Base-by-base conservation (phyloP, 441 rosid genomes). In the Euphorbia corollata region DNA sequence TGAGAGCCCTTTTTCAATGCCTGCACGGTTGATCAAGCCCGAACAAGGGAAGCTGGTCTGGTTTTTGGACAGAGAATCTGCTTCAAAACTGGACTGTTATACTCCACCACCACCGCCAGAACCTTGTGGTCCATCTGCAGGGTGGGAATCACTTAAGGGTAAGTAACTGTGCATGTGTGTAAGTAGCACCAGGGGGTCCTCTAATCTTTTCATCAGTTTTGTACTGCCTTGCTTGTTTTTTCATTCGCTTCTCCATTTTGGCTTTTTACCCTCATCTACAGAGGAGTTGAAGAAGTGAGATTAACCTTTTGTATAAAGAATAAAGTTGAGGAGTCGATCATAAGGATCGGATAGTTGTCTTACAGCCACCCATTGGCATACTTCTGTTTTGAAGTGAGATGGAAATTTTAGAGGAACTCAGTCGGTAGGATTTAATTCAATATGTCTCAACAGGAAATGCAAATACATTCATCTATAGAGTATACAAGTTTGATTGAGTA, bases 1-100 rank as follows among this genome's bases (percentile, higher is more conserved):
- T 6, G 83, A 78, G 54, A 57, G 65, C 73, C 74, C 80, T 7
- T 36, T 5, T 36, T 60, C 80, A 15, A 64, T 85, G 69, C 94
- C 98, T 43, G 89, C 91, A 24, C 70, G 86, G 72, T 69, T 84
- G 87, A 84, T 90, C 65, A 83, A 83, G 70, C 97, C 90, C 3
- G 73, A 73, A 9, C 74, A 79, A 23, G 96, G 96, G 68, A 85
- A 83, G 80, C 71, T 89, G 75, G 82, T 81, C 12, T 93, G 98
- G 97, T 89, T 90, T 80, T 69, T 89, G 85, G 97, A 93, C 81
- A 87, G 79, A 73, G 78, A 71, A 8, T 90, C 97, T 6, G 95
- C 89, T 30, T 87, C 91, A 27, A 82, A 84, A 73, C 90, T 41
- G 2, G 41, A 36, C 41, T 36, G 41, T 36, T 36, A 36, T 41